Base-by-base conservation (phyloP, 768 basidiomycete genomes). In the Leccinum arenicola region DNA sequence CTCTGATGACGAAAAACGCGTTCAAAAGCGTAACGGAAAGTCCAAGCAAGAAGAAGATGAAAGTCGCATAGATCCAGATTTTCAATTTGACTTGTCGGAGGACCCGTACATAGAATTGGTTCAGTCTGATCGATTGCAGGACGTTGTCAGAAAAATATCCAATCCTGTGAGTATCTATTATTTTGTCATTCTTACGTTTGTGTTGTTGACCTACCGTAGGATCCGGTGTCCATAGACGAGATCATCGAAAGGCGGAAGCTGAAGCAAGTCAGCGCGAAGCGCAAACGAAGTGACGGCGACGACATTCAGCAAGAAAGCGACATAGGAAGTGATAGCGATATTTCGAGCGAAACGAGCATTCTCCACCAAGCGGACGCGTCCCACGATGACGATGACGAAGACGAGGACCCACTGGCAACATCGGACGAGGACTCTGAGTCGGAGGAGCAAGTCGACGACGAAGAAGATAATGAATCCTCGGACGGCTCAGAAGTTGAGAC, bases 211-310 rank as follows among this genome's bases (percentile, higher is more conserved):
- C 45, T 54, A 38, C 40, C 25, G 56, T 62, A 92, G 88, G 76
- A 83, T 70, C 87, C 87, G n/a, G 84, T 96, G 55, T 92, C 88
- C 49, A 87, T 98, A 10, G 90, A 96, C 71, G 93, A 96, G 67
- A 95, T 98, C 60, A 95, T 98, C 72, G 86, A 87, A 53, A 82
- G 88, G 57, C 81, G 86, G 66, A 82, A 78, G 68, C 66, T 86
- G 58, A 63, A 72, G 62, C 66, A 62, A 35, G 64, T 68, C 29
- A 74, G 75, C 54, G 72, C 76, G 9, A 91, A 94, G 68, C 83
- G 92, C 56, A 92, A 91, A 75, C 74, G 85, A 53, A 73, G 19
- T 35, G 64, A 64, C 1, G 52, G 70, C 4, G 77, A 78, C 14
- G 68, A 78, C 14, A 68, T 68, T 15, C 78, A 74, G 23, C 77